Conservation (phyloP, 768 basidiomycete species). For the Tricholoma furcatifolium region DNA sequence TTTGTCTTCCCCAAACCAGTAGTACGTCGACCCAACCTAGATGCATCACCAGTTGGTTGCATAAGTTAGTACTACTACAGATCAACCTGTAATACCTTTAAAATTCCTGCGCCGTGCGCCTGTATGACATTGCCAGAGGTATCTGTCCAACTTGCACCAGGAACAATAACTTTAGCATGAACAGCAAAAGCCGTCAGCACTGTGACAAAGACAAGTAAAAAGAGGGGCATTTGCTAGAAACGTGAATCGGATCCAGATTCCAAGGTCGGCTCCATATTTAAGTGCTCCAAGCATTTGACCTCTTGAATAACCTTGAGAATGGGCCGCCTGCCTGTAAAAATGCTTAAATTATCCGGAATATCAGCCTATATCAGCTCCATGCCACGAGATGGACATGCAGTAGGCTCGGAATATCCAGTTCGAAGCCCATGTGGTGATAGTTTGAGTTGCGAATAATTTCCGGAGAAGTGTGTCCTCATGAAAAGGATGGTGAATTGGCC, state of each 20-base stretch:
- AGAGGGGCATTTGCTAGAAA: background rate
- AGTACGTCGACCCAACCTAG: constrained; percentile 53
- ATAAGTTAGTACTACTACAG: no score
- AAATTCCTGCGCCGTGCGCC: constrained; percentile 59
- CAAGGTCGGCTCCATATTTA: no score
- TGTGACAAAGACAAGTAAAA: constrained; percentile 5
- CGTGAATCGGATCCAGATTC: no score
- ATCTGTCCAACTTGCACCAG: constrained; percentile 63
- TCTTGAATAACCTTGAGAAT: no score
- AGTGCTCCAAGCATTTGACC: background rate
- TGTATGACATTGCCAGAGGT: constrained; percentile 61
- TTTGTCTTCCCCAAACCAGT: constrained; percentile 69
- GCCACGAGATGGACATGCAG: background rate
- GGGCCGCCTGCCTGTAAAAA: background rate
- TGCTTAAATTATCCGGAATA: background rate
- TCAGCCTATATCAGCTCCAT: background rate
- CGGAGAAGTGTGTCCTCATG: background rate
- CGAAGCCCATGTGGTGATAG: background rate
- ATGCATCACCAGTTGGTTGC: background rate
- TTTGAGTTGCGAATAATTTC: constrained; percentile 8
- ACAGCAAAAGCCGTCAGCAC: constrained; percentile 12
- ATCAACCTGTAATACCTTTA: constrained; percentile 38
- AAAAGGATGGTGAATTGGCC: constrained; percentile 5
- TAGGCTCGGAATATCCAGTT: background rate
- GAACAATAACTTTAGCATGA: constrained; percentile 48